These are phyloP conservation scores for Castanea mollissima DNA, from an alignment of 306 rosid species.

Conservation along the genomic window DNA sequence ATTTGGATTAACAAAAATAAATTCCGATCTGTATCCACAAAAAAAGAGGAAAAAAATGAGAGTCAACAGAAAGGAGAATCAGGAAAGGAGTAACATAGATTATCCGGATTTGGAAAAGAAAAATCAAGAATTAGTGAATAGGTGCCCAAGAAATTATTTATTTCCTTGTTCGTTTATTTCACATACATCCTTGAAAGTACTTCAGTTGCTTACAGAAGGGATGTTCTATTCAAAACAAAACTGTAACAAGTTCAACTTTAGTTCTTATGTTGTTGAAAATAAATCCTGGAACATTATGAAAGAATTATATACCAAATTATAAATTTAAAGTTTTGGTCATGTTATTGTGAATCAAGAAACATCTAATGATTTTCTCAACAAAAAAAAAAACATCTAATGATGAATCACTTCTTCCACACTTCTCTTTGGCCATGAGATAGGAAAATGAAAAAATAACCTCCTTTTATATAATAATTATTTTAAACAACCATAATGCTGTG, in stretches of 20 bases:
- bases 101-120: not conserved
- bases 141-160: not conserved
- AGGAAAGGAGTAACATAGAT: not conserved
- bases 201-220: not conserved
- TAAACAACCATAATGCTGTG: too few species aligned
- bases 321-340: not conserved
- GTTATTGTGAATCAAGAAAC: not conserved
- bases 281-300: not conserved
- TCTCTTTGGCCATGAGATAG: not conserved
- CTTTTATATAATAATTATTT: not conserved
- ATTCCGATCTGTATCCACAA: slow-evolving; percentile 65
- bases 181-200: not conserved
- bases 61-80: slow-evolving; percentile 1
- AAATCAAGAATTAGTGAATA: not conserved
- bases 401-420: not conserved
- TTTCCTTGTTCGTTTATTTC: not conserved
- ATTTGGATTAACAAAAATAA: slow-evolving; percentile 85
- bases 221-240: not conserved
- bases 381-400: not conserved
- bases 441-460: not conserved
- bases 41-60: not conserved
- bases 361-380: not conserved
- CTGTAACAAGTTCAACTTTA: not conserved
- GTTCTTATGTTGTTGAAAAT: not conserved
- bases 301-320: not conserved